phyloP scores from a whole-genome alignment of 345 rosid genomes.

The Cardamine occulta region DNA sequence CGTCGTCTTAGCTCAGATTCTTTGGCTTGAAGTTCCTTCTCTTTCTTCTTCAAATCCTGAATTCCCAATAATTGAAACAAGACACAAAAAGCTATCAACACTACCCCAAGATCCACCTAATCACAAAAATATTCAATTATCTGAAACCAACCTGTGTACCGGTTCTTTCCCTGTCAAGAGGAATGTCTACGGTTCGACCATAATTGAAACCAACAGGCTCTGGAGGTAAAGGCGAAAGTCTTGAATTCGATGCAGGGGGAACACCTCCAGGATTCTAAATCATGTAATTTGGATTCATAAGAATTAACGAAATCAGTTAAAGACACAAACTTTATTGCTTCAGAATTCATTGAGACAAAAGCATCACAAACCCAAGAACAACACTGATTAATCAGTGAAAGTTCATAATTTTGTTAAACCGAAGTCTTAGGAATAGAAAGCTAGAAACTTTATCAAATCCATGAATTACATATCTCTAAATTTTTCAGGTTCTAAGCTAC shows the following conservation, averaged over 20 bases:
- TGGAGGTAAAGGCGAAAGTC: constrained; percentile 97
- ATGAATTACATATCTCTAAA: constrained; percentile 3
- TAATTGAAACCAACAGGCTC: constrained; percentile 81
- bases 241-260: constrained; percentile 74
- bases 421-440: constrained; percentile 8
- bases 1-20: constrained; percentile 88
- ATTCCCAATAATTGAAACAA: constrained; percentile 39
- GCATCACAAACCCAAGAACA: constrained; percentile 15
- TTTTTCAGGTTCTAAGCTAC: background rate
- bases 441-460: constrained; percentile 8
- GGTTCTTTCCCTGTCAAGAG: constrained; percentile 65
- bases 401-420: background rate
- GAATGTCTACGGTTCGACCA: constrained; percentile 84
- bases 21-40: constrained; percentile 96
- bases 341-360: background rate
- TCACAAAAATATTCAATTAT: constrained; percentile 5
- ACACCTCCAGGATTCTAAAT: constrained; percentile 61
- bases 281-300: constrained; percentile 9
- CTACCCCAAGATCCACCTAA: constrained; percentile 14
- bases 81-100: background rate
- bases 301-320: background rate
- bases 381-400: background rate
- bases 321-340: background rate
- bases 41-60: constrained; percentile 87
- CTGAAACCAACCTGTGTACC: constrained; percentile 46